phyloP scores from a whole-genome alignment of 371 early-diverging fungal genomes.

The Coemansia sp. region DNA sequence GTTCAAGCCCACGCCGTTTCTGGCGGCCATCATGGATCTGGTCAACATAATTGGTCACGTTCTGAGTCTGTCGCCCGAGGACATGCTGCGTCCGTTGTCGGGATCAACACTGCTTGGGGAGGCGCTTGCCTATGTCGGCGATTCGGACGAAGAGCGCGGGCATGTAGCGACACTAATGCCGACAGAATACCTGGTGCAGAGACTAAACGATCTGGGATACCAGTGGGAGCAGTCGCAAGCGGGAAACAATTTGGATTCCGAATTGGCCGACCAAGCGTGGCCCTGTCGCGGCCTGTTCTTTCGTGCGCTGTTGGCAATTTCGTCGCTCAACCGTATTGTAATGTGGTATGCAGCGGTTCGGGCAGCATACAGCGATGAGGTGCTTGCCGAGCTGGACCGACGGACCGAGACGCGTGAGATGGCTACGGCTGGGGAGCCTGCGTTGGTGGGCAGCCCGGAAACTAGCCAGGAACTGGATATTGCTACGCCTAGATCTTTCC shows the following conservation, averaged over 20 bases:
- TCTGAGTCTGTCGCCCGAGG: constrained; percentile 24
- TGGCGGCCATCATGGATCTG: constrained; percentile 48
- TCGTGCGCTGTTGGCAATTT: constrained; percentile 46
- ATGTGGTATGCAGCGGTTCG: constrained; percentile 49
- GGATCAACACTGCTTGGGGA: constrained; percentile 16
- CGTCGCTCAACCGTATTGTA: constrained; percentile 50
- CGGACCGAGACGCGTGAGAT: constrained; percentile 3
- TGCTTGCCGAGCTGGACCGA: constrained; percentile 27
- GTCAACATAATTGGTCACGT: constrained; percentile 48
- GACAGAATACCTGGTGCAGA: constrained; percentile 26
- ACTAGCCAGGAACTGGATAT: not conserved
- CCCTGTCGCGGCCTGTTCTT: constrained; percentile 49
- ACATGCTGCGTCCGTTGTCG: constrained; percentile 45
- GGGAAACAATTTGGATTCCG: not conserved
- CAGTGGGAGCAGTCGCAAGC: constrained; percentile 32
- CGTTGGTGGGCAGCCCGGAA: not conserved
- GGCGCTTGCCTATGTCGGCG: constrained; percentile 7
- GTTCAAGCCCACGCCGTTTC: constrained; percentile 49
- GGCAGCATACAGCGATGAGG: constrained; percentile 33
- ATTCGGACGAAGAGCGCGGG: constrained; percentile 9
- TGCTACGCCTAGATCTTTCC: not conserved
- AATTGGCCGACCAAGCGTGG: constrained; percentile 28
- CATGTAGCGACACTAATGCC: constrained; percentile 26
- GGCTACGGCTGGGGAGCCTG: not conserved
- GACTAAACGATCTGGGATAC: constrained; percentile 29